A percentile compares a stretch with the other conserved stretches of the same genome.
phyloP scores from a whole-genome alignment of 73 alveolate species.

The Paramecium primaurelia region DNA sequence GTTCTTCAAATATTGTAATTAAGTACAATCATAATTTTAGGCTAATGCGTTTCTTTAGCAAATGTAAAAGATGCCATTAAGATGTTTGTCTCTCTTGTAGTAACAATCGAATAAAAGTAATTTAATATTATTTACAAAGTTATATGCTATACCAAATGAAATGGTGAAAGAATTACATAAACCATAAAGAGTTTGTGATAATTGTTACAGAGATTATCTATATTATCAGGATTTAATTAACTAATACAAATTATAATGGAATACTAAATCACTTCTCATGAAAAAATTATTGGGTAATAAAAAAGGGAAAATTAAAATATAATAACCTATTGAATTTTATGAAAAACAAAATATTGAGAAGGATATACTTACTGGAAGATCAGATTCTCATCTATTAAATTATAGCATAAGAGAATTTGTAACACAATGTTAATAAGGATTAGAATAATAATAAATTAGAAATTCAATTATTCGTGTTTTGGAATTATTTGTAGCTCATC shows the following conservation, averaged over 20 bases:
- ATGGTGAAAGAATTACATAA: neutral
- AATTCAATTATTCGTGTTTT: neutral
- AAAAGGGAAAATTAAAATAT: neutral
- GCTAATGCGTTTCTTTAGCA: neutral
- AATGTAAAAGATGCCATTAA: neutral
- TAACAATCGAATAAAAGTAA: neutral
- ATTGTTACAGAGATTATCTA: neutral
- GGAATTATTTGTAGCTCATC: neutral
- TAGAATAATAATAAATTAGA: neutral
- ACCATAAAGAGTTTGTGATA: slow-evolving; percentile 20
- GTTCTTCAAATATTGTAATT: neutral
- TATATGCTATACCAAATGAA: neutral
- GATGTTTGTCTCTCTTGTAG: neutral
- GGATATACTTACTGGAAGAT: slow-evolving; percentile 34
- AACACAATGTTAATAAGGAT: neutral
- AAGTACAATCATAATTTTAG: neutral
- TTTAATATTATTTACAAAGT: neutral
- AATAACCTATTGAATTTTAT: neutral
- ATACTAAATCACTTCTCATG: neutral
- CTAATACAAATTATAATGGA: neutral
- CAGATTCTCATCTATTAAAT: slow-evolving; percentile 27
- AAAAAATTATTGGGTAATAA: neutral
- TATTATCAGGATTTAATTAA: neutral
- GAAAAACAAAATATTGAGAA: neutral
- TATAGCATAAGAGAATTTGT: slow-evolving; percentile 15